Evolutionary conservation across 1,284 basidiomycete genomes (phyloP), one percentile per base, ranked within the genome.

Genomic region (Tilletiopsis washingtonensis): DNA sequence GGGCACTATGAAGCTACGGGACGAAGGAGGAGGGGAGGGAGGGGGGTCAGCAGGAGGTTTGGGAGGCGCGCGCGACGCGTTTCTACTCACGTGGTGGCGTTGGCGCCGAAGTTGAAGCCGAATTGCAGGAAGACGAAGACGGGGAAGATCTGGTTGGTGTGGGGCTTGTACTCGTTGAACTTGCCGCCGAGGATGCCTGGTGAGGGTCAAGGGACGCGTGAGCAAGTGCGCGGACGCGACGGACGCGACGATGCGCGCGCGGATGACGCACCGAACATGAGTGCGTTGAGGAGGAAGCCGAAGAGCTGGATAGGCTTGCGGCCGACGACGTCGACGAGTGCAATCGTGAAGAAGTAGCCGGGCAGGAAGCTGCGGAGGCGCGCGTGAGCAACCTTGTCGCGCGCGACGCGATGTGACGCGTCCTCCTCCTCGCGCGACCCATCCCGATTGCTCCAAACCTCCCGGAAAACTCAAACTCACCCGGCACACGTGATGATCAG

Each of bases 1-100:
- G 6, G 88, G 88, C 29, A 90, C 78, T 60, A 89, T 70, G 64
- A 81, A 90, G 3, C n/a, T n/a, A n/a, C n/a, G n/a, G n/a, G n/a
- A n/a, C n/a, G n/a, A n/a, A n/a, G n/a, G n/a, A n/a, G n/a, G n/a
- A n/a, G n/a, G n/a, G n/a, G n/a, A n/a, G n/a, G n/a, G n/a, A n/a
- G n/a, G n/a, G n/a, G n/a, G n/a, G n/a, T n/a, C n/a, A n/a, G n/a
- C n/a, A n/a, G n/a, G n/a, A n/a, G n/a, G n/a, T n/a, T n/a, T n/a
- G n/a, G n/a, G n/a, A n/a, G n/a, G n/a, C n/a, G n/a, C n/a, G n/a
- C n/a, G n/a, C n/a, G n/a, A n/a, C n/a, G n/a, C n/a, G n/a, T n/a
- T n/a, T n/a, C n/a, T n/a, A n/a, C n/a, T n/a, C n/a, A n/a, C n/a
- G 86, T 90, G 0, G 86, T 89, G 0, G 82, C 81, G 75, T 88